Evolutionary conservation across 495 filamentous ascomycete genomes (phyloP).

Genomic region (Xylaria acuta): DNA sequence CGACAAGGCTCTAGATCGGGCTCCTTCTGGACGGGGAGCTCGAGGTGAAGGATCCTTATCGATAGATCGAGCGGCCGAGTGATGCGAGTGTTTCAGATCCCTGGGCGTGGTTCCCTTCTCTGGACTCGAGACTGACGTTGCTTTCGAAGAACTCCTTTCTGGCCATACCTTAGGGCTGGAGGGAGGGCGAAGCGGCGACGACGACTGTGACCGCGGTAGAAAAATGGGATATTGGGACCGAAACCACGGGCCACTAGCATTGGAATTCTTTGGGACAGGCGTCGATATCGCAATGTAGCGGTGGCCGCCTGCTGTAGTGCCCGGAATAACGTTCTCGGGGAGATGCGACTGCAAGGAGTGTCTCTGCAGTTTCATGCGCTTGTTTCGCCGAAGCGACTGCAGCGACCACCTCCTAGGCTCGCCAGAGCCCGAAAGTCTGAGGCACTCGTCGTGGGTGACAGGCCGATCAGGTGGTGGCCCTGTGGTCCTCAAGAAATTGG

Average conservation of each 20-base stretch:
- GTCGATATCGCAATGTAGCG: slow-evolving; percentile 25
- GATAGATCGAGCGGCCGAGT: background rate
- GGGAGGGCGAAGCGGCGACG: background rate
- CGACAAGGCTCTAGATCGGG: slow-evolving; percentile 3
- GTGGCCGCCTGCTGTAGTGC: slow-evolving; percentile 24
- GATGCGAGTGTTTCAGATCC: background rate
- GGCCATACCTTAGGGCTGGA: slow-evolving; percentile 20
- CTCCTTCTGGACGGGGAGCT: background rate
- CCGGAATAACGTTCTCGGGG: slow-evolving; percentile 17
- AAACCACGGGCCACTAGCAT: slow-evolving; percentile 20
- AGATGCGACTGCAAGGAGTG: slow-evolving; percentile 26
- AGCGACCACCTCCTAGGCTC: slow-evolving; percentile 27
- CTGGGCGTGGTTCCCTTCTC: background rate
- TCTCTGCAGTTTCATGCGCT: slow-evolving; percentile 22
- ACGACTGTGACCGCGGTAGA: slow-evolving; percentile 4
- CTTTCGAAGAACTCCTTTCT: slow-evolving; percentile 29
- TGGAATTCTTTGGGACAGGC: background rate
- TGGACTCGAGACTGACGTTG: background rate
- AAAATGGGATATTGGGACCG: slow-evolving; percentile 22
- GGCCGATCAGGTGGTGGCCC: slow-evolving; percentile 23
- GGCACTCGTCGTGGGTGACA: slow-evolving; percentile 13
- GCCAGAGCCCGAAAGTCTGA: background rate
- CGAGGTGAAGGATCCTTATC: background rate
- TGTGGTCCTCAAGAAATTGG: slow-evolving; percentile 25
- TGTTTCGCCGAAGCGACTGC: slow-evolving; percentile 26